Conservation (phyloP, 2,329 filamentous ascomycete species). For the Chaetomium sp. region DNA sequence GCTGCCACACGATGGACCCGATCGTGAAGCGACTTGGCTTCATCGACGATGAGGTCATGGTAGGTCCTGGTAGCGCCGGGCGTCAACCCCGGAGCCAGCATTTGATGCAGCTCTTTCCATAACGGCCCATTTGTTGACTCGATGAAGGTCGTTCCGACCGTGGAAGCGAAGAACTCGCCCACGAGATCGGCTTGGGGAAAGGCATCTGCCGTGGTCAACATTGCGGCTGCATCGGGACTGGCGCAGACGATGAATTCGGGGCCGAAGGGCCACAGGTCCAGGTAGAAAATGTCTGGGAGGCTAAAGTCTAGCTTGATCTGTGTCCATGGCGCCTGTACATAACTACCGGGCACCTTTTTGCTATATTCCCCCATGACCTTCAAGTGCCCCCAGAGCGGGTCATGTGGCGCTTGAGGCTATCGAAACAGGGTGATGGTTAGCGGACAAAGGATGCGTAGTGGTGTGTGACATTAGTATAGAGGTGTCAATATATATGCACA, state of each 20-base stretch:
- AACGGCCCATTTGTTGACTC: background rate
- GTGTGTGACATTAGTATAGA: background rate
- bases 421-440: background rate
- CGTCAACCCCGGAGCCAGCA: background rate
- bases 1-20: background rate
- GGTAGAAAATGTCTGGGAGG: background rate
- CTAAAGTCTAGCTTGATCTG: background rate
- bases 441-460: background rate
- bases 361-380: background rate
- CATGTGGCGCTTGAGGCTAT: background rate
- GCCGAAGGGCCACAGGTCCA: background rate
- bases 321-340: background rate
- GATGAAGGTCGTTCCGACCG: background rate
- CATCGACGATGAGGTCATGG: background rate
- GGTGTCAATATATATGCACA: background rate
- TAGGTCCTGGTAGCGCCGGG: background rate
- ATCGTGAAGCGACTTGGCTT: background rate
- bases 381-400: background rate
- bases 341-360: background rate
- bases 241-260: constrained; percentile 2
- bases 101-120: background rate
- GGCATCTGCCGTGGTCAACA: background rate
- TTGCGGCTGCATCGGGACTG: background rate
- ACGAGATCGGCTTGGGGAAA: background rate
- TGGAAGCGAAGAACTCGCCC: background rate